Evolutionary conservation across 768 basidiomycete species (phyloP).

Genomic region (Rhodotorula diobovata): DNA sequence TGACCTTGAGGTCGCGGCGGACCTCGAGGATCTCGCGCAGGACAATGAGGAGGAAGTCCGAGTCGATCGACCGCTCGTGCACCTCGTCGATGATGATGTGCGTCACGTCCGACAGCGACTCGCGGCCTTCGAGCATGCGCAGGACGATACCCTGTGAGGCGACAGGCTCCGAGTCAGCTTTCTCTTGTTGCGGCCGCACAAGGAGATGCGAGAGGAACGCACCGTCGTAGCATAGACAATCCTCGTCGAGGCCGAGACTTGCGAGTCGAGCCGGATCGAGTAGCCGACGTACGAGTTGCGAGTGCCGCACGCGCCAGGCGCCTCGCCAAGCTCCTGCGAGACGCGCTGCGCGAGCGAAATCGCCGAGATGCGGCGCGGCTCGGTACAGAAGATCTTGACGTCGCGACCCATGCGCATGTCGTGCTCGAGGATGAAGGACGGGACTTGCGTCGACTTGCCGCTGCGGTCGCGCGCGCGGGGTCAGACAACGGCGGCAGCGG

Average conservation of each 20-base stretch:
- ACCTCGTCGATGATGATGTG: constrained; percentile 95
- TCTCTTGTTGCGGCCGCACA: too few species aligned
- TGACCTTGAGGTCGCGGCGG: constrained; percentile 82
- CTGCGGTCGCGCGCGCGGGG: too few species aligned
- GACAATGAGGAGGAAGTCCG: constrained; percentile 91
- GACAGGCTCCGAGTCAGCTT: neutral
- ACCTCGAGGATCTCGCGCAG: constrained; percentile 73
- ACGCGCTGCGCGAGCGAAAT: constrained; percentile 94
- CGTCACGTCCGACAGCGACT: constrained; percentile 90
- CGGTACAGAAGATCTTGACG: constrained; percentile 91
- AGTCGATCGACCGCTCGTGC: constrained; percentile 94
- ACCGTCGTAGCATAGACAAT: constrained; percentile 44
- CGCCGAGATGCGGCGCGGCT: constrained; percentile 91
- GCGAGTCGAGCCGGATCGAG: constrained; percentile 75
- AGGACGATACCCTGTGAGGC: constrained; percentile 68
- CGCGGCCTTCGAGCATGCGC: constrained; percentile 89
- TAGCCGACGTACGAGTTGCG: constrained; percentile 79
- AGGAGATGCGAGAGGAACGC: constrained; percentile 1
- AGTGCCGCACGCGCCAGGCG: constrained; percentile 70
- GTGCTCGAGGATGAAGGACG: constrained; percentile 87
- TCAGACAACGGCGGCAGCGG: neutral
- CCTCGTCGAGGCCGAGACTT: constrained; percentile 34
- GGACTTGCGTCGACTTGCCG: constrained; percentile 95
- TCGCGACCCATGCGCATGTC: constrained; percentile 70
- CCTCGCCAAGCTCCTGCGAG: constrained; percentile 84